Percentiles rank a stretch among this genome's conserved stretches.
Evolutionary conservation across 1,139 yeast species (phyloP).

Genomic region (Ogataea hybrid): DNA sequence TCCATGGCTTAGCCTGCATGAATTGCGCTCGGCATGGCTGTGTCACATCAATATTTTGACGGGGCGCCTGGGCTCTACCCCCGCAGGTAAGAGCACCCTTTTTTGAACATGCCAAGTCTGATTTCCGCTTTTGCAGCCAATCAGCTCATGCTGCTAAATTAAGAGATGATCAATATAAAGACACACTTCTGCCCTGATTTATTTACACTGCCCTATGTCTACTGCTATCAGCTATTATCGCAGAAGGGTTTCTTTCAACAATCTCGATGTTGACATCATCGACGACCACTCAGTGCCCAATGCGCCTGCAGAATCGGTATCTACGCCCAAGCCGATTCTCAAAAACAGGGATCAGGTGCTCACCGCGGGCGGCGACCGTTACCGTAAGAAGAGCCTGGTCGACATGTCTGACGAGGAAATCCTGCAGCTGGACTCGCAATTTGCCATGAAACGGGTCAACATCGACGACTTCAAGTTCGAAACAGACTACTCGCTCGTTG

Average conservation of each 20-base stretch:
- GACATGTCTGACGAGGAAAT: slow-evolving; percentile 67
- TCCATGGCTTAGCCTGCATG: neutral
- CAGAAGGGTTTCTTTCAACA: slow-evolving; percentile 18
- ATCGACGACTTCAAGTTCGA: slow-evolving; percentile 24
- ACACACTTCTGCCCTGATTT: neutral
- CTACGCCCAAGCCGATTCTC: slow-evolving; percentile 15
- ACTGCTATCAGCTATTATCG: slow-evolving; percentile 4
- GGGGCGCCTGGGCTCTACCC: neutral
- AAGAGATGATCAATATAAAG: neutral
- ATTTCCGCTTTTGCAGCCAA: slow-evolving; percentile 3
- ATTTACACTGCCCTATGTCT: neutral
- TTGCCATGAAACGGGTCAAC: slow-evolving; percentile 27
- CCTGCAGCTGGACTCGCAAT: slow-evolving; percentile 59
- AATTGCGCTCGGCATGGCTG: neutral
- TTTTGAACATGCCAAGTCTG: slow-evolving; percentile 3
- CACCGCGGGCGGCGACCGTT: slow-evolving; percentile 5
- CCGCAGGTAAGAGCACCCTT: slow-evolving; percentile 2
- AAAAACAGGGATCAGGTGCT: slow-evolving; percentile 15
- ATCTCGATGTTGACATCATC: slow-evolving; percentile 16
- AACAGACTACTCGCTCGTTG: slow-evolving; percentile 18
- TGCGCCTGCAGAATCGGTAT: neutral
- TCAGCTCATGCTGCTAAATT: slow-evolving; percentile 3
- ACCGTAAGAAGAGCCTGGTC: slow-evolving; percentile 50
- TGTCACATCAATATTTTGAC: neutral
- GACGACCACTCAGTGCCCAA: slow-evolving; percentile 1